phyloP scores from a whole-genome alignment of 2,329 filamentous ascomycete species.

The Aspergillus sergii region DNA sequence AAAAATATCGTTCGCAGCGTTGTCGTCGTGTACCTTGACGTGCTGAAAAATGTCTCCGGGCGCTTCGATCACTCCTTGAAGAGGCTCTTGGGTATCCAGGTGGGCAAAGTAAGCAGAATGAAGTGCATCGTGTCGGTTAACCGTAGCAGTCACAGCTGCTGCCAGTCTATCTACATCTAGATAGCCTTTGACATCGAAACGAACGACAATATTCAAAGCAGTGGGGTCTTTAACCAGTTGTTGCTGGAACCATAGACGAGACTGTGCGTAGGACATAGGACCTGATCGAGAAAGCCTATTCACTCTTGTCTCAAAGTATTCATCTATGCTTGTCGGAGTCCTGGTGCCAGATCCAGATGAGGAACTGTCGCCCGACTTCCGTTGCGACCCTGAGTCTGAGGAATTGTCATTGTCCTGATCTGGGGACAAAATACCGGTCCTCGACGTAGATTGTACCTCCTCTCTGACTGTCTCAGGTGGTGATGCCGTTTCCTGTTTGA shows the following conservation, averaged over 20 bases:
- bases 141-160: not conserved
- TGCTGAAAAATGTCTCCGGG: not conserved
- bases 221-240: not conserved
- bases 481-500: too few relatives aligned
- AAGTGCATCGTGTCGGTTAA: not conserved
- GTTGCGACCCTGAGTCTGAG: not conserved
- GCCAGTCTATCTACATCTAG: not conserved
- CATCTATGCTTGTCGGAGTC: not conserved
- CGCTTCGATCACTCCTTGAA: not conserved
- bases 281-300: not conserved
- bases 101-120: not conserved
- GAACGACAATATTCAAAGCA: not conserved
- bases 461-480: too few relatives aligned
- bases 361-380: not conserved
- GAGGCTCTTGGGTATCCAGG: not conserved
- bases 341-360: not conserved
- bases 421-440: not conserved
- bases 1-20: not conserved
- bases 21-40: not conserved
- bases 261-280: not conserved
- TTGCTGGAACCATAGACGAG: not conserved
- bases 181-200: not conserved
- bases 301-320: not conserved
- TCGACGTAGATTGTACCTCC: too few relatives aligned
- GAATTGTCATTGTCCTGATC: not conserved